These are phyloP conservation scores for Arabidopsis suecica DNA, from an alignment of 345 rosid genomes.

Conservation along the genomic window DNA sequence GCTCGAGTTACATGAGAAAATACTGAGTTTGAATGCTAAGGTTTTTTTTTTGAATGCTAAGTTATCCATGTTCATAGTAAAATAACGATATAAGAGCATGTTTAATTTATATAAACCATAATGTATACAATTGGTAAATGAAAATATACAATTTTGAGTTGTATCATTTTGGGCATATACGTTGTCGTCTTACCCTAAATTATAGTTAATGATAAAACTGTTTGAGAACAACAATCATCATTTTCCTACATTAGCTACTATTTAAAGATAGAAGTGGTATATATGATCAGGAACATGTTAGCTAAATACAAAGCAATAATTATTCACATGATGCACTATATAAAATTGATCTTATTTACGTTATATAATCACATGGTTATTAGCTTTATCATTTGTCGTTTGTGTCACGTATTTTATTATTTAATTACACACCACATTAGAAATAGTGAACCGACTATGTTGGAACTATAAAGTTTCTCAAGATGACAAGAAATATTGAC, in stretches of 20 bases:
- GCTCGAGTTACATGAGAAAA: background rate
- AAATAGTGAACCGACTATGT: slow-evolving; percentile 24
- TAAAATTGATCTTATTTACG: background rate
- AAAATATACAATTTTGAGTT: background rate
- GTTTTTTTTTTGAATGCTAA: no score
- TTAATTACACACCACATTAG: background rate
- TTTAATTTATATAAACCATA: background rate
- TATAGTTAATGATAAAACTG: slow-evolving; percentile 4
- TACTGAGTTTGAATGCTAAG: no score
- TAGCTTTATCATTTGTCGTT: slow-evolving; percentile 23
- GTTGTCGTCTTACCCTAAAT: background rate
- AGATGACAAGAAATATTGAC: background rate
- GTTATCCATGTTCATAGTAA: background rate
- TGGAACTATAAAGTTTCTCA: slow-evolving; percentile 3
- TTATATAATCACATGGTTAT: slow-evolving; percentile 18
- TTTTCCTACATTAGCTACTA: background rate
- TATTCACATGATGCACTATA: slow-evolving; percentile 26
- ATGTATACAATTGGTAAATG: background rate
- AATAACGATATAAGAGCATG: background rate
- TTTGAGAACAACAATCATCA: background rate
- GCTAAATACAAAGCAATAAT: slow-evolving; percentile 33
- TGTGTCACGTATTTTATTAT: slow-evolving; percentile 3
- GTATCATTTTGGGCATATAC: background rate
- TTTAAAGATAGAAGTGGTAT: slow-evolving; percentile 1
- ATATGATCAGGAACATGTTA: slow-evolving; percentile 23